These are phyloP conservation scores for Tricholoma sp. DNA, from an alignment of 768 basidiomycete species.

Conservation along the genomic window DNA sequence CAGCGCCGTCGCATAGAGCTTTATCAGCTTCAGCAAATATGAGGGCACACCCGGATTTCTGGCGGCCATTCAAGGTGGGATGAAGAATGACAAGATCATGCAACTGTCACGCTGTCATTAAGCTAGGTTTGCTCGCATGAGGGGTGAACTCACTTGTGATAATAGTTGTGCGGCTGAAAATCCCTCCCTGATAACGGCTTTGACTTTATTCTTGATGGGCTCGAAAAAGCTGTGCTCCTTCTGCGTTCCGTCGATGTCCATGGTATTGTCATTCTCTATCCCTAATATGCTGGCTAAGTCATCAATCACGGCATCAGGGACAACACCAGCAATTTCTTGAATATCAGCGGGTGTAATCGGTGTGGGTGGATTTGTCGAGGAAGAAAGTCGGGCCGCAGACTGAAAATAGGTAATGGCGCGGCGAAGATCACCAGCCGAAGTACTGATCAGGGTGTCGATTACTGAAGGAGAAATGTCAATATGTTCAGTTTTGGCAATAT, in stretches of 20 bases:
- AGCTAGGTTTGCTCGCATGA: conserved; percentile 1
- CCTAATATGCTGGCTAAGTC: conserved; percentile 70
- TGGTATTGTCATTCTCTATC: conserved; percentile 51
- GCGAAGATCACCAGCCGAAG: conserved; percentile 89
- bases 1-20: conserved; percentile 90
- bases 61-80: conserved; percentile 70
- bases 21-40: conserved; percentile 95
- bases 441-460: conserved; percentile 65
- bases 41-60: conserved; percentile 77
- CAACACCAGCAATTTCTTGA: conserved; percentile 96
- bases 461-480: conserved; percentile 55
- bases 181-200: conserved; percentile 75
- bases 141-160: conserved; percentile 56
- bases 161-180: conserved; percentile 90
- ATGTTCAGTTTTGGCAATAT: conserved; percentile 76
- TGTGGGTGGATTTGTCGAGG: conserved; percentile 65
- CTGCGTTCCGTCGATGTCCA: conserved; percentile 47
- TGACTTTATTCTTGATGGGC: conserved; percentile 65
- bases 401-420: conserved; percentile 98
- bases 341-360: conserved; percentile 75
- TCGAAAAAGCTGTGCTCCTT: conserved; percentile 43
- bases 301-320: conserved; percentile 69
- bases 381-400: conserved; percentile 85
- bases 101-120: conserved; percentile 44
- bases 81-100: conserved; percentile 88